Evolutionary conservation across 164 flowering plant species (phyloP), one percentile per base, ranked within the genome.

Genomic region (Vitis vinifera): DNA sequence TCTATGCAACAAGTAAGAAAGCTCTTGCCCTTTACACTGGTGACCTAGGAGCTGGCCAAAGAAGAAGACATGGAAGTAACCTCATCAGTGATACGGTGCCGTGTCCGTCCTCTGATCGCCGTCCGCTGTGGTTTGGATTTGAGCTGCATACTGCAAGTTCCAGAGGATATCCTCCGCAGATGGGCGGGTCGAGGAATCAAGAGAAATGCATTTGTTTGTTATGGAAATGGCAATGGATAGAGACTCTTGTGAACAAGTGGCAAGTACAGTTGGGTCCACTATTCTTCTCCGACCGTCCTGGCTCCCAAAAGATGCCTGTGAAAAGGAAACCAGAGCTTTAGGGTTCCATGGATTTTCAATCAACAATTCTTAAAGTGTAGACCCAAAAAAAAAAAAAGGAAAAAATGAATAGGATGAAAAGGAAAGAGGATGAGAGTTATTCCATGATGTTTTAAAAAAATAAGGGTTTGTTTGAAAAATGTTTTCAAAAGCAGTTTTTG

Each of bases 61-160:
- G 27, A 23, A 23, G 27, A 23, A 23, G 27, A 23, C 27, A 23
- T 1, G 27, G 27, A 23, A 23, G 27, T 23, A 23, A 23, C 27
- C 27, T 23, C 27, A 23, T 37, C 44, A 37, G n/a, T n/a, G n/a
- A n/a, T n/a, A n/a, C n/a, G n/a, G n/a, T n/a, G n/a, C n/a, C n/a
- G n/a, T n/a, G n/a, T n/a, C n/a, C n/a, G n/a, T n/a, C 71, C 68
- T 87, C 77, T 84, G 85, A 52, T 89, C 96, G 16, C 86, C 81
- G 71, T 88, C 92, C 6, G 91, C 82, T 37, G 90, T 77, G 12
- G 88, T 86, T 77, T 93, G 98, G 29, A 89, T 82, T 77, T 93
- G 98, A 59, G 86, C 90, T 63, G 98, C 98, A 77, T 93, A 91
- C 74, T 89, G 98, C 68, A 93, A 80, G 81, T 93, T 89, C 98